Evolutionary conservation across 2,329 filamentous ascomycete genomes (phyloP).

Genomic region (Claviceps sp.): DNA sequence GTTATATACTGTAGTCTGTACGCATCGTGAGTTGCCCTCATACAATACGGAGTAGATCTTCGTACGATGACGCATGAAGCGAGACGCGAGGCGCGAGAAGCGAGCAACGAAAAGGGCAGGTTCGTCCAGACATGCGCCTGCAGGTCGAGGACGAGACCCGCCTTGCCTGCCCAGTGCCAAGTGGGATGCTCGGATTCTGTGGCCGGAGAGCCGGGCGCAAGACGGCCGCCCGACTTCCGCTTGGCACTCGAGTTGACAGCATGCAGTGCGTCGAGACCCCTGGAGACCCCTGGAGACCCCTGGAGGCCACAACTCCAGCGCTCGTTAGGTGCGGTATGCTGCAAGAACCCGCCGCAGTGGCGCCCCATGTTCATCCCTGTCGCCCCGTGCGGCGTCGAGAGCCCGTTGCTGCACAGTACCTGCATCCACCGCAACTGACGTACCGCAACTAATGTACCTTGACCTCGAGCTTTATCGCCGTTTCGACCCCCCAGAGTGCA

Average conservation of each 20-base stretch:
- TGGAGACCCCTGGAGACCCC: background rate
- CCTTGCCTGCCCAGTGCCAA: background rate
- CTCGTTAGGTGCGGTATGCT: background rate
- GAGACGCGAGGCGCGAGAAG: too few species aligned
- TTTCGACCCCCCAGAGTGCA: background rate
- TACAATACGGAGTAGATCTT: too few species aligned
- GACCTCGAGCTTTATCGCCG: background rate
- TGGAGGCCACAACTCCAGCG: background rate
- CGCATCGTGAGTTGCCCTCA: too few species aligned
- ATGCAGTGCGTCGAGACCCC: background rate
- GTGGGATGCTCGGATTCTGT: background rate
- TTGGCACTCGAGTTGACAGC: background rate
- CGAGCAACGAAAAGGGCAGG: too few species aligned
- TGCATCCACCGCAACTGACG: too few species aligned
- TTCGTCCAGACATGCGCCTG: too few species aligned
- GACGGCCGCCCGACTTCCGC: background rate
- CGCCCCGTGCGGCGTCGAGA: background rate
- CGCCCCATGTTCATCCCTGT: background rate
- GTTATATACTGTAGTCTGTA: too few species aligned
- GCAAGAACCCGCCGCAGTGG: background rate
- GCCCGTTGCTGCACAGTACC: too few species aligned
- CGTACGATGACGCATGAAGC: too few species aligned
- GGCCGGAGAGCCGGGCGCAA: background rate
- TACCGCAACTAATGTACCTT: too few species aligned
- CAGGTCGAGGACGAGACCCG: too few species aligned